Evolutionary conservation across 83 land plant genomes (phyloP), one percentile per base, ranked within the genome.

Genomic region (Larix sibirica): DNA sequence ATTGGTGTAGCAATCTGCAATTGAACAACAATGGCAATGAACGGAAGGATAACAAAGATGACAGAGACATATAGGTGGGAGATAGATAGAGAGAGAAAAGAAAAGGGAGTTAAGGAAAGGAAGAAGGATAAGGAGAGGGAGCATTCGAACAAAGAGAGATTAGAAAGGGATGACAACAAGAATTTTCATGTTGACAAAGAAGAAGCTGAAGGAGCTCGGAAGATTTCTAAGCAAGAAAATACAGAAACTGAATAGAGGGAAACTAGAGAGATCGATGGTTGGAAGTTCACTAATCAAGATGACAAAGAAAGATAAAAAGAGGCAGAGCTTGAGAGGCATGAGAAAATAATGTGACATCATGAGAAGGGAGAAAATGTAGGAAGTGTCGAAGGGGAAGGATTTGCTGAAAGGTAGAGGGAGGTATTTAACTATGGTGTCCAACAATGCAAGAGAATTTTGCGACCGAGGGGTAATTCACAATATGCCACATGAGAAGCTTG

Each of bases 391-490:
- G 91, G 77, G 66, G 94, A 94, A 76, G 90, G 87, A 58, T 80
- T 81, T 80, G 63, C 56, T 38, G 95, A 91, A 21, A 88, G 80
- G 83, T 91, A 90, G 17, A 89, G 83, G 62, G 91, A 86, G 38
- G 88, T 70, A 36, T 85, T 86, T 79, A 83, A 76, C 68, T 83
- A 81, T 86, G 90, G 88, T 58, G 90, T 90, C 56, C 94, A 92
- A 81, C 97, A 93, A 56, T 94, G 97, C 21, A 91, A 88, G 80
- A 94, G 95, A 75, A 91, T 91, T 95, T 86, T 86, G 44, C 89
- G 97, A 10, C 85, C 92, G 21, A 87, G 94, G 86, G 94, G 91
- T 16, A 84, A 86, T 74, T 86, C 94, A 26, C 91, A 89, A 74
- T 70, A 87, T 10, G 40, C 79, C 21, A 85, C 83, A 58, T 86